Conservation (phyloP, 192 early-diverging fungal genomes). For the Backusella morwellensis region DNA sequence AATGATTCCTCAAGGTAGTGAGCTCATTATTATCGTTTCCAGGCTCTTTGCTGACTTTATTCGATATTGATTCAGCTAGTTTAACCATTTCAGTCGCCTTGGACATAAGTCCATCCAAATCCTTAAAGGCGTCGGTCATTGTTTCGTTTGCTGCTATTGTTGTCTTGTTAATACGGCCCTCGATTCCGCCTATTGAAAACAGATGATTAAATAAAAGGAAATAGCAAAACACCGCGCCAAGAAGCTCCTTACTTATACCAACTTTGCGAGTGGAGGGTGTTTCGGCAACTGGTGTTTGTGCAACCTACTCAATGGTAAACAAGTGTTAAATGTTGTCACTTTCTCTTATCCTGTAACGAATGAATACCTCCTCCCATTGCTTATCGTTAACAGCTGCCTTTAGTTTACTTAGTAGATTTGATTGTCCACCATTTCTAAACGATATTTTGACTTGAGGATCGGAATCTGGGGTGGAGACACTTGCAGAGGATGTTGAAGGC, state of each 20-base stretch:
- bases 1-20: conserved; percentile 59
- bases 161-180: conserved; percentile 59
- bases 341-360: background rate
- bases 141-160: conserved; percentile 67
- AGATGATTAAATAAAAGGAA: background rate
- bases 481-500: conserved; percentile 31
- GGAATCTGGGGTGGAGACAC: conserved; percentile 10
- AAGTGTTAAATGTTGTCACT: background rate
- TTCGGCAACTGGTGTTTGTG: background rate
- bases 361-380: conserved; percentile 61
- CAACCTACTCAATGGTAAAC: background rate
- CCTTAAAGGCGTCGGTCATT: conserved; percentile 80
- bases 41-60: conserved; percentile 47
- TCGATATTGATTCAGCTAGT: conserved; percentile 66
- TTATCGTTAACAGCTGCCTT: conserved; percentile 57
- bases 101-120: conserved; percentile 83
- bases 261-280: conserved; percentile 1
- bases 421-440: conserved; percentile 72
- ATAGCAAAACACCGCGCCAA: background rate
- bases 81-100: conserved; percentile 88
- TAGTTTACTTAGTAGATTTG: conserved; percentile 59
- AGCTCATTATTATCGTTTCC: conserved; percentile 40
- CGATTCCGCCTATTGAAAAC: conserved; percentile 55
- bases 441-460: conserved; percentile 62
- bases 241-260: conserved; percentile 23